Evolutionary conservation across 768 basidiomycete genomes (phyloP), one percentile per base, ranked within the genome.

Genomic region (Suillus occidentalis): DNA sequence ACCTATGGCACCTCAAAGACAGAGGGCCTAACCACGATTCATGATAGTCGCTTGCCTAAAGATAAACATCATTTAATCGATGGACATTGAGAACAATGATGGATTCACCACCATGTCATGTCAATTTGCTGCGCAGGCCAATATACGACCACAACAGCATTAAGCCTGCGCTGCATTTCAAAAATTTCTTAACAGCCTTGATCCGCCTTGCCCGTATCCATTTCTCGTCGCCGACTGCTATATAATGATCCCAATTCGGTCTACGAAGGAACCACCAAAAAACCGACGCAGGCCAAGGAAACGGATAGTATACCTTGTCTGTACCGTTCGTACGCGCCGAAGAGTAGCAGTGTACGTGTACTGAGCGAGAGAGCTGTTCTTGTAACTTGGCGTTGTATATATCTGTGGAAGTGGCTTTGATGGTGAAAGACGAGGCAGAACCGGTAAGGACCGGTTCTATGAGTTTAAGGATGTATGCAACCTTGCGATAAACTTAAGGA

Each of bases 121-220:
- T 13, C 36, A 56, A 37, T 37, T 10, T 1, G 39, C 18, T 20
- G 39, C 25, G 39, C 36, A 18, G 39, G 13, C 62, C 50, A 3
- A n/a, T 58, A 42, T 65, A 70, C 20, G 20, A 63, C 34, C 66
- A 25, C 45, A 57, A 60, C 22, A 72, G 18, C 3, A 62, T 39
- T 25, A 18, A 55, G 20, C 56, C 60, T 16, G 56, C 58, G 28
- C 34, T 58, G 31, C 56, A 36, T 61, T 58, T 70, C 56, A 68
- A 42, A 42, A 55, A n/a, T 4, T 40, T 16, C 25, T 61, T 58
- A n/a, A 65, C 22, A 42, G 37, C 62, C 39, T 67, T 59, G 37
- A 60, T 43, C 52, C 18, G 36, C 34, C 64, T 63, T 50, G 60
- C 64, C 28, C 64, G 61, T 31, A 40, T 71, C 80, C 82, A 82